Evolutionary conservation across 2,329 filamentous ascomycete species (phyloP), one percentile per base, ranked within the genome.

Genomic region (Alternaria triticimaculans): DNA sequence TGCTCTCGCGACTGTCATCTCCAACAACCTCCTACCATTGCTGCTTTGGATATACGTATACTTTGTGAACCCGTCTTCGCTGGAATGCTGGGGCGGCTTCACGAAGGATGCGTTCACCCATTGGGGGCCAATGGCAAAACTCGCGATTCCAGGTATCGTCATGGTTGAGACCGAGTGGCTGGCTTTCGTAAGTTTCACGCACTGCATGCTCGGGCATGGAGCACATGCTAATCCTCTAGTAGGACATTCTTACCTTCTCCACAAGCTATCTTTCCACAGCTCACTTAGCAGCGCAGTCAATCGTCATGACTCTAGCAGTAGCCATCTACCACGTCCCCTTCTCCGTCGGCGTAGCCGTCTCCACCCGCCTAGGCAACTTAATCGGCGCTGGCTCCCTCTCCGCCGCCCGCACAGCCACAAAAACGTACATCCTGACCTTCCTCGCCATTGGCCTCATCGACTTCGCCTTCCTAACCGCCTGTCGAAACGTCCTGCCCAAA

Each of bases 131-230:
- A 96, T 97, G 95, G 87, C 97, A 69, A 88, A 88, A 50, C 88
- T 98, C n/a, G 93, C 94, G 1, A 82, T 97, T 18, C 94, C 95
- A 0, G 95, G 95, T 5, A 90, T 98, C 79, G 84, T 97, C 66
- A 97, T 97, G 94, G 91, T 97, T 3, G 90, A 96, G 79, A 94
- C 94, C 6, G 77, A 80, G 60, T 80, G 77, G 75, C 69, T 80
- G 1, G 77, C 76, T 11, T 80, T 78, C 21, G 65, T 67, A 60
- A 10, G 62, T 67, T 44, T 3, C 11, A 30, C 3, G n/a, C 7
- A 30, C n/a, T 58, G 14, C 8, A 12, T 15, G 1, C n/a, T 12
- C 26, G 45, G 18, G 6, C 11, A 10, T 41, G 4, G 18, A 10
- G n/a, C 21, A 37, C 23, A 41, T 18, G 33, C 20, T 55, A 11